Conservation (phyloP, 768 basidiomycete species). For the Dentipellis fragilis region DNA sequence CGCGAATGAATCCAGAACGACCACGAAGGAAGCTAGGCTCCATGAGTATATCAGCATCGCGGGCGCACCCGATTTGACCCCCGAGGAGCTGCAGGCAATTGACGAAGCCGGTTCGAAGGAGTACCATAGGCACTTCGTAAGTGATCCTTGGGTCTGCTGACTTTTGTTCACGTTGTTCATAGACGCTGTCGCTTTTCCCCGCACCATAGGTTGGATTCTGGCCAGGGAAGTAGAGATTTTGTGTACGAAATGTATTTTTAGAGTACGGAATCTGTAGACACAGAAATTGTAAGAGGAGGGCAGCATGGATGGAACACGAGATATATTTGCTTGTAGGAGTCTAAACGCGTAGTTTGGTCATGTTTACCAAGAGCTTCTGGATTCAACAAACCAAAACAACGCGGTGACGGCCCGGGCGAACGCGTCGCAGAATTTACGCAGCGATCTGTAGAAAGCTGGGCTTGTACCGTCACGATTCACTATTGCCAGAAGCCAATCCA, state of each 20-base stretch:
- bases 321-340: background rate
- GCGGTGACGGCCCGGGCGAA: background rate
- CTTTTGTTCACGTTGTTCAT: too few relatives aligned
- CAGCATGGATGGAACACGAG: background rate
- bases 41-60: conserved; percentile 37
- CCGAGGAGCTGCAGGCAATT: conserved; percentile 19
- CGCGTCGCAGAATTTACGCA: background rate
- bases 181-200: too few relatives aligned
- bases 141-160: background rate
- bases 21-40: conserved; percentile 31
- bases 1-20: conserved; percentile 22
- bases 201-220: background rate
- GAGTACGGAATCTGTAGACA: too few relatives aligned
- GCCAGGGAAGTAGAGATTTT: background rate
- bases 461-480: too few relatives aligned
- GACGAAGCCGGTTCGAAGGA: conserved; percentile 20
- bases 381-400: background rate
- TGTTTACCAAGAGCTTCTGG: background rate
- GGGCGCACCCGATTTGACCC: conserved; percentile 26
- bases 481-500: background rate
- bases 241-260: background rate
- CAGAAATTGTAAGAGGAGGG: background rate
- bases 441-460: too few relatives aligned
- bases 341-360: background rate
- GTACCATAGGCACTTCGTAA: conserved; percentile 21